Base-by-base conservation (phyloP, 176 grass and related monocot genomes). In the Miscanthus lutarioriparius region DNA sequence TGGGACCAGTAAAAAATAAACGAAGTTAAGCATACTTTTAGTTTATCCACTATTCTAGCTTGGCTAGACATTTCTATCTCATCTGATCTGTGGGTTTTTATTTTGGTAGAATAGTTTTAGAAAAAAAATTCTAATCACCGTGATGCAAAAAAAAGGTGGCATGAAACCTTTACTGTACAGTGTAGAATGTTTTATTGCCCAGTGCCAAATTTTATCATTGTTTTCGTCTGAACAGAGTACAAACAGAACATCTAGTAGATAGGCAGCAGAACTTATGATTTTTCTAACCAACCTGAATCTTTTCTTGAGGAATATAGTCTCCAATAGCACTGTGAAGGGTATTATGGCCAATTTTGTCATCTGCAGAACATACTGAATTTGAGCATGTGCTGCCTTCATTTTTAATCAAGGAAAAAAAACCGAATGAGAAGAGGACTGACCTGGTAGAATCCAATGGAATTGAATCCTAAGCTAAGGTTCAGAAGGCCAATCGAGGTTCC, bases 331-430 rank as follows among this genome's bases (percentile, higher is more conserved):
- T 2, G 94, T 97, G 75, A 97, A 97, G 16, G 94, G 94, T 92
- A 97, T 97, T 77, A 97, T 91, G 23, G 94, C 94, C 83, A 97
- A 79, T 65, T 97, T 97, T 58, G 94, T 97, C 94, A 97, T 97
- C 94, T 97, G 92, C 86, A 70, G 58, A 74, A 16, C 32, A 43
- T 26, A 27, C 12, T 17, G 20, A 88, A 44, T 44, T 66, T 79
- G 13, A 79, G 25, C 3, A 64, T 65, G 43, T 35, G 41, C 6
- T 51, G 0, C 25, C 39, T 74, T 11, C 26, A 67, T 54, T 74
- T 61, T 33, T 0, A 36, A 51, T 19, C 2, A 28, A 11, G 9
- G 10, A 37, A 33, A 6, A 2, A 44, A 44, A 8, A 44, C 2
- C 47, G 19, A 81, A 30, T 49, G 16, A 30, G 32, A 39, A 32